These are phyloP conservation scores for Mrakiaceae sp. DNA, from an alignment of 1,284 basidiomycete genomes.

Conservation along the genomic window DNA sequence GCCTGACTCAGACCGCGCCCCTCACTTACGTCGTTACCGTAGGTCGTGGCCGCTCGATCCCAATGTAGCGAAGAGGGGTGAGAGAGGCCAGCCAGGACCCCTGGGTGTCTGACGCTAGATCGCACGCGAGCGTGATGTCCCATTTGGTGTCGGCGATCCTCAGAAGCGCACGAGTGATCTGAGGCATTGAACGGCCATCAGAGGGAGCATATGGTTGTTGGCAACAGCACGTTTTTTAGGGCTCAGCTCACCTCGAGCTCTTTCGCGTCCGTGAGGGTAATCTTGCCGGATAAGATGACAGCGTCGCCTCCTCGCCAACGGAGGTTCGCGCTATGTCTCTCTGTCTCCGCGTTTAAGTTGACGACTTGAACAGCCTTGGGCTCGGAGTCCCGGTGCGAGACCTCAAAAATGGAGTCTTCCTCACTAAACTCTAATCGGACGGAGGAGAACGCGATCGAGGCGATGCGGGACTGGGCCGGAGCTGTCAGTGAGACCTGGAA, in stretches of 20 bases:
- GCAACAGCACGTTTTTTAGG: background rate
- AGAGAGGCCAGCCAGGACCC: constrained; percentile 47
- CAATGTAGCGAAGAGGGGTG: constrained; percentile 43
- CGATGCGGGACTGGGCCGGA: constrained; percentile 41
- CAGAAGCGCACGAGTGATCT: constrained; percentile 35
- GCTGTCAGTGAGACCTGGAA: constrained; percentile 51
- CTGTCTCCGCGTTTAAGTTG: constrained; percentile 37
- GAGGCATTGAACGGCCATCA: constrained; percentile 40
- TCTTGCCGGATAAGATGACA: constrained; percentile 47
- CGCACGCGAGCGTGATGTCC: constrained; percentile 51
- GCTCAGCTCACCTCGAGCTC: constrained; percentile 39
- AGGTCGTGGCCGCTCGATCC: constrained; percentile 42
- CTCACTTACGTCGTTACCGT: constrained; percentile 43
- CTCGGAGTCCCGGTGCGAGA: constrained; percentile 38
- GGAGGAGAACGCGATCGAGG: constrained; percentile 47
- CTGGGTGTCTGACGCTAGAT: constrained; percentile 29
- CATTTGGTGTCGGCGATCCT: constrained; percentile 48
- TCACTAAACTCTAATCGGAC: constrained; percentile 48
- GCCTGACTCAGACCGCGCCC: background rate
- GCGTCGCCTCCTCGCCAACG: constrained; percentile 46
- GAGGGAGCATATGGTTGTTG: too few species aligned
- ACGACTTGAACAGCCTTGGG: constrained; percentile 25
- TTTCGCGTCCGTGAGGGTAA: constrained; percentile 34
- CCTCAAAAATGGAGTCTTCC: constrained; percentile 38
- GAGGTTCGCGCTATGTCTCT: constrained; percentile 35